Evolutionary conservation across 129 eudicot species (phyloP), one percentile per base, ranked within the genome.

Genomic region (Saposhnikovia divaricata): DNA sequence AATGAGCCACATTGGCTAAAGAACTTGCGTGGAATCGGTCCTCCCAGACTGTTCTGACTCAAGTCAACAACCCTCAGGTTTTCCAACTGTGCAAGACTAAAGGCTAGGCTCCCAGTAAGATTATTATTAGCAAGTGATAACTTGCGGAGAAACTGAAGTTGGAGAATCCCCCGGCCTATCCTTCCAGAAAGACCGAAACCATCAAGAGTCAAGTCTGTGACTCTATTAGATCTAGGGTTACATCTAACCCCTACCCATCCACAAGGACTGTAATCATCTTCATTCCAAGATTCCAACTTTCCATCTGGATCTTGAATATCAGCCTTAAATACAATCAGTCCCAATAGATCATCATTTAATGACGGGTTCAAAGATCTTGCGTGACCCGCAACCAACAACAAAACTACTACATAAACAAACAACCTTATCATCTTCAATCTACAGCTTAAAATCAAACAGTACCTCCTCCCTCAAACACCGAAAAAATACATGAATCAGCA

Each of bases 151-250:
- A 75, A 75, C 78, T 75, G 39, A 28, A 75, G 78, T 25, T 46
- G 59, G 39, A 75, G 78, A 75, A 75, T 43, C 14, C 78, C 78
- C 21, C 78, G 19, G 25, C 78, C 78, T 11, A 75, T 75, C 23
- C 61, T 16, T 46, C 78, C 78, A 25, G 78, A 75, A 6, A 75
- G 61, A 6, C 61, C 61, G 3, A 75, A 75, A 18, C 61, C 78
- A 75, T 75, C 78, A 14, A 75, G 78, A 37, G n/a, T 46, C 31
- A 75, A 75, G 14, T 46, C 78, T 2, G 61, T 46, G n/a, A 75
- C 78, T 75, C 78, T 28, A n/a, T 75, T 75, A 48, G 78, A 75
- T 75, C 78, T 75, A 46, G 78, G 78, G 61, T 75, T 45, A 51
- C 78, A 75, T 27, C 51, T 46, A 27, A 75, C 40, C n/a, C 78